These are phyloP conservation scores for Pulicaria dysenterica DNA, from an alignment of 129 eudicot genomes.

Conservation along the genomic window DNA sequence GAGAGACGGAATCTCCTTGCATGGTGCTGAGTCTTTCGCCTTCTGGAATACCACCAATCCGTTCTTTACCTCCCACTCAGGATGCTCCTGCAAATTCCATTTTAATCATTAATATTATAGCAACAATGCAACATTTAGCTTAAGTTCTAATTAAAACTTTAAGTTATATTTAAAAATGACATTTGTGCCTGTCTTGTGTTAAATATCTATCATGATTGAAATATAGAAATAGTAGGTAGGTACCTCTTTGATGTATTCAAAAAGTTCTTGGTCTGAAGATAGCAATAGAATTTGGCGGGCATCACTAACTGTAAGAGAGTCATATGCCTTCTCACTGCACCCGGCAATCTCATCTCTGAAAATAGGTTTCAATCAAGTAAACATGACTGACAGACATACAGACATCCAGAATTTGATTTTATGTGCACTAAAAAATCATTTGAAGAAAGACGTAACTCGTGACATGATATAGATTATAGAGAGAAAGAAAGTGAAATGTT, in stretches of 20 bases:
- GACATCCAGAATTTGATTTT: neutral
- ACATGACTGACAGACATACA: no score
- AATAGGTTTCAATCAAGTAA: neutral
- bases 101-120: neutral
- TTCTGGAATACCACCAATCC: conserved; percentile 68
- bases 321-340: conserved; percentile 97
- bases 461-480: no score
- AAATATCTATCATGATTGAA: neutral
- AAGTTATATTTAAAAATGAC: neutral
- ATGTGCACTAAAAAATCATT: neutral
- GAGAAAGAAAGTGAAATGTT: no score
- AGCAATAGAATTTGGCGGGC: conserved; percentile 72
- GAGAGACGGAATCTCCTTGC: conserved; percentile 92
- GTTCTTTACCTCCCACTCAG: conserved; percentile 89
- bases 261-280: conserved; percentile 74
- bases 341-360: conserved; percentile 97
- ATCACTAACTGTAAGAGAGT: conserved; percentile 73
- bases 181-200: no score
- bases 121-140: neutral
- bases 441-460: no score
- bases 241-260: conserved; percentile 83
- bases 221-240: neutral
- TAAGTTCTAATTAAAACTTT: neutral
- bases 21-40: conserved; percentile 75
- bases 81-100: conserved; percentile 71